Conservation (phyloP, 2,329 filamentous ascomycete genomes). For the Alternaria brassicicola region DNA sequence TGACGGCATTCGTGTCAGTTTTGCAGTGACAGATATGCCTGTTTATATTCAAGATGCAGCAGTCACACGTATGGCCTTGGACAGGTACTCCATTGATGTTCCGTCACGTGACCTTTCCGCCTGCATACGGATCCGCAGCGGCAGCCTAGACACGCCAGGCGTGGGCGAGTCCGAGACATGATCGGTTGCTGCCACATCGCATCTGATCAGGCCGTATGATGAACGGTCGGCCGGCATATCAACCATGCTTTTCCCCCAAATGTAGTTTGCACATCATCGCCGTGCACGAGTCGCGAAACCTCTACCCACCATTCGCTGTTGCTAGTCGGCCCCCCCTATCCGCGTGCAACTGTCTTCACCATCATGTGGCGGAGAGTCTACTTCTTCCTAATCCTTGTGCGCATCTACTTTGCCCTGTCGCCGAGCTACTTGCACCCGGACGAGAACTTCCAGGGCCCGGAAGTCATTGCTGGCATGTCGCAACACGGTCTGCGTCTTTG, state of each 20-base stretch:
- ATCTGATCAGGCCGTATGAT: slow-evolving; percentile 33
- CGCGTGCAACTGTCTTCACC: slow-evolving; percentile 30
- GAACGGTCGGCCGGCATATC: slow-evolving; percentile 5
- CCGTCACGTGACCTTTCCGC: slow-evolving; percentile 3
- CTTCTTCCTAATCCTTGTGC: slow-evolving; percentile 80
- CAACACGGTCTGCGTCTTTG: not conserved
- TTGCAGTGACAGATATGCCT: not conserved
- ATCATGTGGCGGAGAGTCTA: slow-evolving; percentile 92
- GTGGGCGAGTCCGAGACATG: slow-evolving; percentile 15
- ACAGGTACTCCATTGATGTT: slow-evolving; percentile 4
- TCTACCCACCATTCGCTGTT: slow-evolving; percentile 5
- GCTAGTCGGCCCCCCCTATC: slow-evolving; percentile 26
- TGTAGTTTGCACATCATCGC: slow-evolving; percentile 18
- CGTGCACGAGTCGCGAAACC: slow-evolving; percentile 14
- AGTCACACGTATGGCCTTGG: not conserved
- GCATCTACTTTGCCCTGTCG: slow-evolving; percentile 91
- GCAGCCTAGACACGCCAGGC: slow-evolving; percentile 16
- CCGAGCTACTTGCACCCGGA: slow-evolving; percentile 98
- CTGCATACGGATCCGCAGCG: not conserved
- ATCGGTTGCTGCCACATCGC: slow-evolving; percentile 17
- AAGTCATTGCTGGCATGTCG: slow-evolving; percentile 84
- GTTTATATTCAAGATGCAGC: not conserved
- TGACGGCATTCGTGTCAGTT: not conserved
- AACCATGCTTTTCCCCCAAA: slow-evolving; percentile 16
- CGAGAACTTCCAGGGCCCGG: slow-evolving; percentile 98